Base-by-base conservation (phyloP, 2,329 filamentous ascomycete genomes). In the Calonectria fujianensis region DNA sequence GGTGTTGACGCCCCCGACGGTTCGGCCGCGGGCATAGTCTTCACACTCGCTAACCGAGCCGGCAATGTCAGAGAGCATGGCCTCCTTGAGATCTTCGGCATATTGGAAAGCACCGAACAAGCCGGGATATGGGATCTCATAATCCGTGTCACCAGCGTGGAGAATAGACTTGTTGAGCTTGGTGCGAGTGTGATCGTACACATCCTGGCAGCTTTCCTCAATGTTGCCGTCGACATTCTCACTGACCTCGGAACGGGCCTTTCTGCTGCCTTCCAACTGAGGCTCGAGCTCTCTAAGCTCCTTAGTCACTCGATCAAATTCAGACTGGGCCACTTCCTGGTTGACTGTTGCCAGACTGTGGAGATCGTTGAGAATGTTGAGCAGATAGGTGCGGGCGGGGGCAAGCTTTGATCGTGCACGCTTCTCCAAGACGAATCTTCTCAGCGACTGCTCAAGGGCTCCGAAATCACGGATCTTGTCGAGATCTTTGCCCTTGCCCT, bases 361-460 rank as follows among this genome's bases (percentile, higher is more conserved):
- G 74, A 99, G 89, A 82, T 99, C 97, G 79, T 95, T 94, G 41
- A 99, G 90, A 32, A 98, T 94, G 84, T 99, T 99, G 80, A 98
- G 88, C 1, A 99, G 91, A 82, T 99, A 99, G 2, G 96, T 98
- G 85, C 96, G 96, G 9, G 97, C 97, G 7, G 97, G 97, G 1
- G 97, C 96, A 74, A 99, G 90, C 87, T 99, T 99, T 11, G 97
- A 98, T 37, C 96, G 92, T 63, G 97, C 96, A 71, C 97, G 92
- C 88, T 98, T 98, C 83, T 99, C 97, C 32, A 99, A 89, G 10
- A 99, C 97, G 80, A 99, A 99, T 57, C 96, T 93, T 74, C 97
- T 92, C 48, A 99, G 86, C 4, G 97, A 97, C 78, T 95, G 92
- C 85, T 99, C 97, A 7, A 99, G 89, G 69, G 94, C 93, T 82